phyloP scores from a whole-genome alignment of 140 eudicot genomes.

The Senecio squalidus region DNA sequence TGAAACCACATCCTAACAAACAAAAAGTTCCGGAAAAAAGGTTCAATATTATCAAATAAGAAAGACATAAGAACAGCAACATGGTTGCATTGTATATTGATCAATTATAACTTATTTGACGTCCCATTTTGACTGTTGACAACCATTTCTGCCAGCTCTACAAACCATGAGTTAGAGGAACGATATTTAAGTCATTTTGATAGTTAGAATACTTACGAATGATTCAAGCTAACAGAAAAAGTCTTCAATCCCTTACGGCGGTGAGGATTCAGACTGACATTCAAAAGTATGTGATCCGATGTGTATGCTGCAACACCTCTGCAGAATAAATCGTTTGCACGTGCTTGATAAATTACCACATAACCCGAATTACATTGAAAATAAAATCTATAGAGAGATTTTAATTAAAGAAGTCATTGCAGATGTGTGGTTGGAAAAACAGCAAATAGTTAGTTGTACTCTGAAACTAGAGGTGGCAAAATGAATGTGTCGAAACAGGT shows the following conservation, averaged over 20 bases:
- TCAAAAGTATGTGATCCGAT: conserved; percentile 63
- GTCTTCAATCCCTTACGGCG: conserved; percentile 53
- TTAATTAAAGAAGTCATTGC: conserved; percentile 21
- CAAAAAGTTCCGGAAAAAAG: too few relatives aligned
- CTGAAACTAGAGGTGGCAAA: not conserved
- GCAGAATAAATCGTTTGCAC: conserved; percentile 19
- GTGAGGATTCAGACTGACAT: conserved; percentile 75
- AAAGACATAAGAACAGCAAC: too few relatives aligned
- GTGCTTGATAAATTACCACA: not conserved
- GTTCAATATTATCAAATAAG: not conserved
- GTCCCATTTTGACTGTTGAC: too few relatives aligned
- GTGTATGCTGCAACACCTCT: conserved; percentile 83
- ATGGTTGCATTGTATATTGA: too few relatives aligned
- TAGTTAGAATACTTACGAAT: conserved; percentile 85
- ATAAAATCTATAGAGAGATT: not conserved
- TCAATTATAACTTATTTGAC: too few relatives aligned
- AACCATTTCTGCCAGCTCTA: too few relatives aligned
- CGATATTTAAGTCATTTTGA: too few relatives aligned
- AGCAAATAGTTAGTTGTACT: too few relatives aligned
- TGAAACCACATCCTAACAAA: too few relatives aligned
- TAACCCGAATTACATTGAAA: not conserved
- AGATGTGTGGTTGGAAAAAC: not conserved
- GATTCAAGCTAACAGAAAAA: conserved; percentile 62
- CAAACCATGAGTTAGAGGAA: too few relatives aligned
- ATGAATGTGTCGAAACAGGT: too few relatives aligned